phyloP scores from a whole-genome alignment of 2,329 filamentous ascomycete genomes.

The Trichoderma sp. region DNA sequence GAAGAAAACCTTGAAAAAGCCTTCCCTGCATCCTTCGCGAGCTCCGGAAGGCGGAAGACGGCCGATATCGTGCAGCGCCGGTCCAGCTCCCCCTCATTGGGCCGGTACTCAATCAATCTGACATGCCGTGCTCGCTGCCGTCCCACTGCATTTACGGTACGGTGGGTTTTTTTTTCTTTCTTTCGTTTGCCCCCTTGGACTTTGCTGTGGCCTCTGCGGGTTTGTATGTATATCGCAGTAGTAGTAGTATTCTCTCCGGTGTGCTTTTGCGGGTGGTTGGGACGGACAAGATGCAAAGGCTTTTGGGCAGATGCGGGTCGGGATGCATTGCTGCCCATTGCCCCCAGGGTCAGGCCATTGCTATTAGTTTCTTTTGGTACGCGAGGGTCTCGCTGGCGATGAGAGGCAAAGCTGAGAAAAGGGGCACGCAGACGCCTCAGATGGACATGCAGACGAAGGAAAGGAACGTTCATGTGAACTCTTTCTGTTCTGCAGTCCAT shows the following conservation, averaged over 20 bases:
- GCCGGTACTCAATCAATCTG: slow-evolving; percentile 11
- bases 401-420: too few species aligned
- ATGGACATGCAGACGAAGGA: too few species aligned
- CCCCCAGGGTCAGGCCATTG: too few species aligned
- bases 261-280: too few species aligned
- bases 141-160: slow-evolving; percentile 20
- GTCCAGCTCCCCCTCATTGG: slow-evolving; percentile 4
- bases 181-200: background rate
- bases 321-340: too few species aligned
- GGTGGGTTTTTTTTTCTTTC: background rate
- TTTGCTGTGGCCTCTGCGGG: slow-evolving; percentile 3
- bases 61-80: background rate
- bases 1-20: background rate
- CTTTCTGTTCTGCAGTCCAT: too few species aligned
- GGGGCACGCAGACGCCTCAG: too few species aligned
- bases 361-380: too few species aligned
- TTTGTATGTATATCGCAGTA: background rate
- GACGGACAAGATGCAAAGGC: too few species aligned
- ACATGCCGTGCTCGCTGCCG: background rate
- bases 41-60: slow-evolving; percentile 8
- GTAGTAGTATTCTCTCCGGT: background rate
- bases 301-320: too few species aligned
- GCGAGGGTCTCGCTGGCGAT: too few species aligned
- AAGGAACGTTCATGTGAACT: too few species aligned
- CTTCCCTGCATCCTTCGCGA: slow-evolving; percentile 1